Evolutionary conservation across 352 stramenopile species (phyloP).

Genomic region (Globisporangium solare): DNA sequence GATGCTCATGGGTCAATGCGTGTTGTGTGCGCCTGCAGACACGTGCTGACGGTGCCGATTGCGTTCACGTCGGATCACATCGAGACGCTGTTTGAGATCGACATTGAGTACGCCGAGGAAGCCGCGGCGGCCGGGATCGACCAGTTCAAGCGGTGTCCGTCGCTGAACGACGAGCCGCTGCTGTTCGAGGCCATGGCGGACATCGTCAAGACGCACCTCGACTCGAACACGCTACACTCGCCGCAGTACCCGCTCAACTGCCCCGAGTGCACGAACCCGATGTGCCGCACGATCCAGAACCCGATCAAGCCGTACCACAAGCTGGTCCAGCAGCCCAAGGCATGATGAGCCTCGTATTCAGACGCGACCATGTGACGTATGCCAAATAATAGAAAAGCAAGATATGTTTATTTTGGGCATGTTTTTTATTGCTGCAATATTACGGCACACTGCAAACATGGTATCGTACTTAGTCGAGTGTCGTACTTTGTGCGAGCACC

Average conservation of each 20-base stretch:
- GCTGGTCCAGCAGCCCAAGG: constrained; percentile 16
- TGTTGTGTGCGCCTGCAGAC: constrained; percentile 25
- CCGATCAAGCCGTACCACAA: constrained; percentile 74
- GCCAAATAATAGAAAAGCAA: no score
- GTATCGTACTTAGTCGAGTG: no score
- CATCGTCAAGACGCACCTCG: constrained; percentile 93
- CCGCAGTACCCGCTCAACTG: constrained; percentile 84
- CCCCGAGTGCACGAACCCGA: constrained; percentile 72
- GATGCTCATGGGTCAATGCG: not conserved
- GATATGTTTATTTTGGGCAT: no score
- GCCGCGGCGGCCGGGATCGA: constrained; percentile 93
- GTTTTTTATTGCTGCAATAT: no score
- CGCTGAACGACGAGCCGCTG: constrained; percentile 93
- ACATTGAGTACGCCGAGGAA: constrained; percentile 98
- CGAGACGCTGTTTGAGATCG: constrained; percentile 99
- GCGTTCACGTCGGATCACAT: constrained; percentile 99
- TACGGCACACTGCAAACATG: no score
- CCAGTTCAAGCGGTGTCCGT: constrained; percentile 93
- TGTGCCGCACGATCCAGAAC: constrained; percentile 83
- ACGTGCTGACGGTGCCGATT: constrained; percentile 97
- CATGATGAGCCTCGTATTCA: no score
- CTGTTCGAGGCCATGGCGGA: constrained; percentile 97
- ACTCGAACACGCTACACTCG: constrained; percentile 66
- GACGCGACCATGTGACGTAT: no score
- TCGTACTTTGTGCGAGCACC: no score